phyloP scores from a whole-genome alignment of 768 basidiomycete genomes.

The Paxillus ammoniavirescens region DNA sequence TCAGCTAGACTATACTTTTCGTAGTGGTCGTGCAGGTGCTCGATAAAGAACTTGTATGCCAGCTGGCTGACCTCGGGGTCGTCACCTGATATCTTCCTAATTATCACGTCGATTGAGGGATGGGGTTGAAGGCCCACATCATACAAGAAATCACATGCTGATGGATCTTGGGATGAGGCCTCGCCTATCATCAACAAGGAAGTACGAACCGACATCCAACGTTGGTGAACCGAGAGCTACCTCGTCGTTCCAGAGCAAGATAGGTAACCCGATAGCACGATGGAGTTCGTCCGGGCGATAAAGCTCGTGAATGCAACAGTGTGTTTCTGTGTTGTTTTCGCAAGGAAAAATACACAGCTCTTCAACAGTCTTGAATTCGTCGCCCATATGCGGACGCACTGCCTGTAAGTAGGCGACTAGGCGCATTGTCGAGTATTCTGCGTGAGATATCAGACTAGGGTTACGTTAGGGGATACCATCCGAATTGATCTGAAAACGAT shows the following conservation, averaged over 20 bases:
- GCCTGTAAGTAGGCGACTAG: not conserved
- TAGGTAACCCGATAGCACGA: conserved; percentile 69
- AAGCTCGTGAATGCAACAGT: conserved; percentile 43
- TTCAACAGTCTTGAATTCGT: not conserved
- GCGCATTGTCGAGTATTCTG: not conserved
- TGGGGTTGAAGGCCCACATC: conserved; percentile 58
- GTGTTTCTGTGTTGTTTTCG: not conserved
- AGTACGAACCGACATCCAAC: too few species aligned
- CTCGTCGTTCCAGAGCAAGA: conserved; percentile 65
- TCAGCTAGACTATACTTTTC: conserved; percentile 46
- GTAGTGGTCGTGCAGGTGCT: conserved; percentile 61
- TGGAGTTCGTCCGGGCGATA: conserved; percentile 78
- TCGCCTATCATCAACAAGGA: too few species aligned
- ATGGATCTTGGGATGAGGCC: not conserved
- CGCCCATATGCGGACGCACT: not conserved
- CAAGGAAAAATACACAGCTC: conserved; percentile 2
- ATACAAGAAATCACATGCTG: conserved; percentile 55
- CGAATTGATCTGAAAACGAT: too few species aligned
- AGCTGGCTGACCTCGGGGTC: conserved; percentile 44
- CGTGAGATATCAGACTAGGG: not conserved
- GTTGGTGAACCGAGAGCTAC: too few species aligned
- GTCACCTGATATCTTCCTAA: conserved; percentile 50
- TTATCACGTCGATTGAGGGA: conserved; percentile 62
- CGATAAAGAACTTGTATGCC: conserved; percentile 78
- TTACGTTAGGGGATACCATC: not conserved